Evolutionary conservation across 78 protist genomes (phyloP), one percentile per base, ranked within the genome.

Genomic region (Emiliania huxleyi): DNA sequence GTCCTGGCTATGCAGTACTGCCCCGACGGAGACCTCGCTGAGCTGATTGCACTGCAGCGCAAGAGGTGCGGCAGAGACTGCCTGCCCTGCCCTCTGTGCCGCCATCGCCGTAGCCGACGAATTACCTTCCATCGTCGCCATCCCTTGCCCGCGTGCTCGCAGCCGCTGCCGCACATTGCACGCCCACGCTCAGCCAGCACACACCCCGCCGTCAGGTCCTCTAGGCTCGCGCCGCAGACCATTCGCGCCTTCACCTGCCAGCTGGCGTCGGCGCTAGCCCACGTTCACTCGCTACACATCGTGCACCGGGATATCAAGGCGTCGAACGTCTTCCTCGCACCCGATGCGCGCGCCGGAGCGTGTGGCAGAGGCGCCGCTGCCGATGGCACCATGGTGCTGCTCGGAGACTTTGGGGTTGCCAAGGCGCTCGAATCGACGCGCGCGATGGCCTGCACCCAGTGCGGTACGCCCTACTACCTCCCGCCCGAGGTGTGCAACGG

Each of bases 351-450:
- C 35, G 55, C 25, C 0, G 55, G 55, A 48, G 25, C 55, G 55
- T 18, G 55, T 18, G n/a, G n/a, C n/a, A n/a, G n/a, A n/a, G n/a
- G n/a, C n/a, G n/a, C n/a, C n/a, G n/a, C n/a, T n/a, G 69, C 69
- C 69, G 69, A 22, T 5, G 26, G 8, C 29, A 5, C 8, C 33
- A 5, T 29, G 22, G 42, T 92, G 15, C 23, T 49, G 42, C 79
- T 92, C 18, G 79, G 94, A 1, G 94, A 92, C 55, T 92, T 92
- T 85, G 94, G 94, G 43, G 90, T 92, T 38, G 94, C 89, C 23
- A 81, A 81, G 56, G 55, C 52, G 22, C 55, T 81, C 56, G 49
- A 89, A 42, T 11, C 38, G 23, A 48, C 49, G 37, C 2, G 37
- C 22, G 69, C 91, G 56, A 38, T 88, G 69, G 91, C 91, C 55